Evolutionary conservation across 495 filamentous ascomycete species (phyloP).

Genomic region (Neurospora sp.): DNA sequence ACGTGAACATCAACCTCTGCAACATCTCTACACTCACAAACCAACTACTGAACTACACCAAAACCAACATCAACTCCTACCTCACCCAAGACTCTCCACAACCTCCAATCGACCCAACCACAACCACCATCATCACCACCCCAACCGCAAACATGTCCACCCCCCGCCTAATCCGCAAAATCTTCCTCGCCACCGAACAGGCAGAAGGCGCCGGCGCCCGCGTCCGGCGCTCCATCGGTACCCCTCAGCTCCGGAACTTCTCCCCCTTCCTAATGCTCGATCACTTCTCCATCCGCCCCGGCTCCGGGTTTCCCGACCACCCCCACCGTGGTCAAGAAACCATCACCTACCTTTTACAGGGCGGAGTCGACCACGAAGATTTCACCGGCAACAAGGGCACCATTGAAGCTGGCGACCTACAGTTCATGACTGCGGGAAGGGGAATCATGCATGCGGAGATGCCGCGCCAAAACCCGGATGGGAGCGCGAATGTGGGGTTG

Average conservation of each 20-base stretch:
- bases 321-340: constrained; percentile 53
- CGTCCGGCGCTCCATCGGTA: constrained; percentile 84
- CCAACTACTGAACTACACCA: background rate
- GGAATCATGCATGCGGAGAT: constrained; percentile 98
- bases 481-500: constrained; percentile 71
- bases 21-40: constrained; percentile 3
- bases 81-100: no score
- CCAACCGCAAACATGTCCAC: constrained; percentile 45
- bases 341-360: constrained; percentile 81
- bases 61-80: background rate
- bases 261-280: constrained; percentile 96
- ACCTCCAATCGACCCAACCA: no score
- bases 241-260: constrained; percentile 72
- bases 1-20: constrained; percentile 11
- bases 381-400: constrained; percentile 84
- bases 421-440: constrained; percentile 94
- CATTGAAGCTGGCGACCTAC: constrained; percentile 75
- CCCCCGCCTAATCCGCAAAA: constrained; percentile 66
- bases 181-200: constrained; percentile 78
- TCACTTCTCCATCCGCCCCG: constrained; percentile 72
- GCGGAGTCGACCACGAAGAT: constrained; percentile 89
- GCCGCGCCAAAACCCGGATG: constrained; percentile 72
- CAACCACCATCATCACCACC: no score
- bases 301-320: constrained; percentile 50
- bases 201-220: constrained; percentile 82